A percentile compares a stretch with the other conserved stretches of the same genome.
Conservation (phyloP, 2,329 filamentous ascomycete genomes). For the Aspergillus viridinutans region DNA sequence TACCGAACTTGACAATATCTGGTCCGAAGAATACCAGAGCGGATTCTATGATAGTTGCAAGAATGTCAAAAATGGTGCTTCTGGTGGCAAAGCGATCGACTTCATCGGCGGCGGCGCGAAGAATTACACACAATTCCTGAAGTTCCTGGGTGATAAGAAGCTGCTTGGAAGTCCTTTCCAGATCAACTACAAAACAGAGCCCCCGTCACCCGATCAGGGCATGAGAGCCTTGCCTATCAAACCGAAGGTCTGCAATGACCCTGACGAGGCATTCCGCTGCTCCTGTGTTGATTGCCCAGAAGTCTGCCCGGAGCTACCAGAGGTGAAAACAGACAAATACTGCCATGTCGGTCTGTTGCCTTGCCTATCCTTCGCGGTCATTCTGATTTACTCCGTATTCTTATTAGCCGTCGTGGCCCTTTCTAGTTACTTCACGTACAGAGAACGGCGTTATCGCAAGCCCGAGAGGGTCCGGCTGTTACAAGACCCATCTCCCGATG, state of each 20-base stretch:
- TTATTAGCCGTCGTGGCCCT: constrained; percentile 64
- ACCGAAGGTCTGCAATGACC: constrained; percentile 84
- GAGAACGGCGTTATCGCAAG: constrained; percentile 66
- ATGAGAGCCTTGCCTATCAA: constrained; percentile 70
- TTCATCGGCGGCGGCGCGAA: constrained; percentile 94
- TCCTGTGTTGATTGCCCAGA: constrained; percentile 89
- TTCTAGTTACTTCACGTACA: constrained; percentile 71
- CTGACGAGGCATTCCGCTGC: constrained; percentile 80
- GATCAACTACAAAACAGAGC: constrained; percentile 75
- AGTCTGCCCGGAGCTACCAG: constrained; percentile 77
- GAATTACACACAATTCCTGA: constrained; percentile 80
- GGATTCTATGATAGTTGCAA: constrained; percentile 98
- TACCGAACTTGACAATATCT: constrained; percentile 83
- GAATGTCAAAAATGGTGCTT: constrained; percentile 95
- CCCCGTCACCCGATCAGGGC: constrained; percentile 54
- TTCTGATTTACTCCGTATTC: constrained; percentile 76
- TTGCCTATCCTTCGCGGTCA: constrained; percentile 87
- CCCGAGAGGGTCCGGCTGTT: constrained; percentile 81
- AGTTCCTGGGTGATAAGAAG: constrained; percentile 91
- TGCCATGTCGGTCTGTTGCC: constrained; percentile 86
- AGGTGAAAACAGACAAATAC: constrained; percentile 62
- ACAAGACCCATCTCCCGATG: constrained; percentile 76
- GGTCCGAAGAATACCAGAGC: constrained; percentile 76
- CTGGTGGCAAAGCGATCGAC: constrained; percentile 89
- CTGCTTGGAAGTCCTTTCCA: constrained; percentile 90